phyloP scores from a whole-genome alignment of 139 green algal species.

The Trebouxia sp. region DNA sequence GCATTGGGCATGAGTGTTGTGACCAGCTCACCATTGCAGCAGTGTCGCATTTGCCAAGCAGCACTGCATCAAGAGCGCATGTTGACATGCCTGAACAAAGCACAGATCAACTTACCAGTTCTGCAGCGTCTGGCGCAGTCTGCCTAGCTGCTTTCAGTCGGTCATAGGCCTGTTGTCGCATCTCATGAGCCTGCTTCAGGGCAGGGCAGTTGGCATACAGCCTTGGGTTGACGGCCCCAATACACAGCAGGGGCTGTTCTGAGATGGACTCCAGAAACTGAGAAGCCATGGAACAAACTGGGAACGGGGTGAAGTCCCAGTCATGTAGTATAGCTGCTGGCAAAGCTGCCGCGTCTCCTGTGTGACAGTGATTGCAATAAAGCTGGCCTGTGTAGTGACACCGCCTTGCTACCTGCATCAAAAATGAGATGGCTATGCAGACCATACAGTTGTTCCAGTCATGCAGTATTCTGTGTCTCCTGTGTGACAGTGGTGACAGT shows the following conservation, averaged over 20 bases:
- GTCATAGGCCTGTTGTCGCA: background rate
- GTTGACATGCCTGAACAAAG: too few relatives aligned
- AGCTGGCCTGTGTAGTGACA: slow-evolving; percentile 53
- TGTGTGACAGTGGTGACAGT: too few relatives aligned
- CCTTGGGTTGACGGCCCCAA: slow-evolving; percentile 55
- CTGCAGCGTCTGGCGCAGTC: background rate
- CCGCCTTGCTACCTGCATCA: slow-evolving; percentile 12
- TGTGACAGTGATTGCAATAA: slow-evolving; percentile 53
- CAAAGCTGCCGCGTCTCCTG: slow-evolving; percentile 31
- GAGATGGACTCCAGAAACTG: slow-evolving; percentile 55
- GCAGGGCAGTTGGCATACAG: slow-evolving; percentile 43
- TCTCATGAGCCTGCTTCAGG: background rate
- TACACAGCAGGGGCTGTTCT: slow-evolving; percentile 59
- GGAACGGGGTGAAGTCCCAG: slow-evolving; percentile 48
- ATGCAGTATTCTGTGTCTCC: too few relatives aligned
- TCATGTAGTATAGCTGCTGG: slow-evolving; percentile 38
- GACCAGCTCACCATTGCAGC: too few relatives aligned
- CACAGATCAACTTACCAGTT: background rate
- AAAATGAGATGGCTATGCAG: background rate
- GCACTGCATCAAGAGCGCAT: too few relatives aligned
- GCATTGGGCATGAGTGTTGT: too few relatives aligned
- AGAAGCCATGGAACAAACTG: slow-evolving; percentile 47
- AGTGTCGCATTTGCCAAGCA: too few relatives aligned
- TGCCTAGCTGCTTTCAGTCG: background rate
- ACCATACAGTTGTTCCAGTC: background rate